Evolutionary conservation across 305 asterid genomes (phyloP), one percentile per base, ranked within the genome.

Genomic region (Rubia balearica): DNA sequence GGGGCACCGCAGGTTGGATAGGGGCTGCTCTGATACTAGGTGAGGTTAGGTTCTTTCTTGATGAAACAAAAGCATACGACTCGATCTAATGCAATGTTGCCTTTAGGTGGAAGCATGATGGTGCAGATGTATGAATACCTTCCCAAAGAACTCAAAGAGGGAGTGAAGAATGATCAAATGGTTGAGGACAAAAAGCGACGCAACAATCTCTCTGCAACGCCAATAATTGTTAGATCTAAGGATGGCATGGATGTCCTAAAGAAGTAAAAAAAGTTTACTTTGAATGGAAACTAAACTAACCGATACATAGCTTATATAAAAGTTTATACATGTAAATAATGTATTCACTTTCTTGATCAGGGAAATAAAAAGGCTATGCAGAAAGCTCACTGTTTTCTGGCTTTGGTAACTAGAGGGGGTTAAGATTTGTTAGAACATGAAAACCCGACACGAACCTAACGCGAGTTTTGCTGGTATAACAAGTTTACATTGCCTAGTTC

Each of bases 21-120:
- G 91, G 91, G n/a, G 90, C 90, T 69, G 86, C 87, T 61, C 84
- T 86, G 10, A 77, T 86, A 33, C 73, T 86, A 5, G 91, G 95
- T 86, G 71, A 60, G 17, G 21, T 6, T 49, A 30, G 2, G 45
- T 38, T 73, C 22, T 19, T 53, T 17, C 7, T 40, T 41, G 27
- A 40, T 40, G 33, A 59, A 49, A 53, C 38, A 69, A 12, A 53
- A 3, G 7, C 13, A 0, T 14, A 53, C 1, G 22, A 6, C 13
- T 33, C 6, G n/a, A 65, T 65, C 69, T 65, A 19, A 33, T 17
- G 36, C 45, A 11, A n/a, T 21, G 3, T 17, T 53, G 65, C 4
- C 72, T 55, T 7, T 43, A 88, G 95, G 91, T 65, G 95, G 95
- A 76, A 86, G 88, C 77, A 75, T 86, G 69, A 73, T 78, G 1